Conservation (phyloP, 192 early-diverging fungal species). For the Chytriomyces sp. region DNA sequence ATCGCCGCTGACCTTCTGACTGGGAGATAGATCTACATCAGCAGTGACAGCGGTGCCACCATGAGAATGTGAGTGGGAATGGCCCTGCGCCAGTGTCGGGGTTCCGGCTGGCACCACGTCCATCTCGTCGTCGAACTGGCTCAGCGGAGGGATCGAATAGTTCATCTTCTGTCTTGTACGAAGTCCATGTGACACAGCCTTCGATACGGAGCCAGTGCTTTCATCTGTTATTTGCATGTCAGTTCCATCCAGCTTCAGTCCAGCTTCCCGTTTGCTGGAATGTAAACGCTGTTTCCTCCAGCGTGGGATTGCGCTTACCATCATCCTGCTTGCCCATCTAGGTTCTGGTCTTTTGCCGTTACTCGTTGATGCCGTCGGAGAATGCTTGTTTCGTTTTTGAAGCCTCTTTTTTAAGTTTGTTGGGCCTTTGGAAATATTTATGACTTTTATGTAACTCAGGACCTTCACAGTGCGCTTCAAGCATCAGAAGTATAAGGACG, state of each 20-base stretch:
- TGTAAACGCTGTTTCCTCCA: neutral
- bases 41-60: neutral
- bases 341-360: too few species aligned
- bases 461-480: neutral
- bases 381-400: too few species aligned
- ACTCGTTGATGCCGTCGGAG: too few species aligned
- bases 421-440: too few species aligned
- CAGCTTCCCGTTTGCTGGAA: neutral
- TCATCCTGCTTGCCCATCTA: neutral
- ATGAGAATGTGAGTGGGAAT: neutral
- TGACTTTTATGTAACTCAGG: neutral
- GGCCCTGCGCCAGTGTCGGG: neutral
- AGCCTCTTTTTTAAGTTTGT: too few species aligned
- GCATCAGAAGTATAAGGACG: slow-evolving; percentile 73
- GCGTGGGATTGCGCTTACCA: neutral
- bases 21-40: neutral
- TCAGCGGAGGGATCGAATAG: neutral
- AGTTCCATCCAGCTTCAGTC: neutral
- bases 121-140: neutral
- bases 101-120: neutral
- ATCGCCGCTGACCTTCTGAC: neutral
- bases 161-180: neutral
- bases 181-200: neutral
- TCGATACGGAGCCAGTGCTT: neutral
- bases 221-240: neutral